phyloP scores from a whole-genome alignment of 208 protist species.

The Trypanosoma melophagium region DNA sequence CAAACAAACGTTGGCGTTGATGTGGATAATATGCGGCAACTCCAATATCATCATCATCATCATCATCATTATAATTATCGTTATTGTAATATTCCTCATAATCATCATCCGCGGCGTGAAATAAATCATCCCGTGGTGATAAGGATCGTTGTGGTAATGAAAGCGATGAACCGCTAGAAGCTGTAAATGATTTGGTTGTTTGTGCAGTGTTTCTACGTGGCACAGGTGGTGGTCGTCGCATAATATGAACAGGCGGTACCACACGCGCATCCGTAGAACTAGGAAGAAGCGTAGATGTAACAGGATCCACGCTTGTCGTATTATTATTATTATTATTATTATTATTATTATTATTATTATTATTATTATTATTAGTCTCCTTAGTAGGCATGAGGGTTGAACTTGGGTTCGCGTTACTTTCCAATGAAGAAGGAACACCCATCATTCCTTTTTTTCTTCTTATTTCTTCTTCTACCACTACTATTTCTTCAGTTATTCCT shows the following conservation, averaged over 20 bases:
- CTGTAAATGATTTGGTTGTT: too few relatives aligned
- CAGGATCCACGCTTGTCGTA: too few relatives aligned
- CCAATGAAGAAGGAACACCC: neutral
- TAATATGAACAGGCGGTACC: slow-evolving; percentile 21
- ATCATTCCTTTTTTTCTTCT: neutral
- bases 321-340: too few relatives aligned
- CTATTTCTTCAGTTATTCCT: neutral
- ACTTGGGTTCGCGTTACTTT: too few relatives aligned
- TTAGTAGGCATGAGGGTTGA: too few relatives aligned
- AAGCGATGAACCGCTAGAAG: neutral
- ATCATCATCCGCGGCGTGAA: slow-evolving; percentile 2
- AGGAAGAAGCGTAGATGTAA: too few relatives aligned
- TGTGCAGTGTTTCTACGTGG: slow-evolving; percentile 2
- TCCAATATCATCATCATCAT: neutral
- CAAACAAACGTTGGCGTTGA: slow-evolving; percentile 24
- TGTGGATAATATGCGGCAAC: neutral
- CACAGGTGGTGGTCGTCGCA: slow-evolving; percentile 25
- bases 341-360: too few relatives aligned
- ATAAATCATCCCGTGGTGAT: neutral
- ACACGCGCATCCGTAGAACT: neutral
- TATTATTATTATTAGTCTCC: too few relatives aligned
- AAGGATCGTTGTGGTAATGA: too few relatives aligned
- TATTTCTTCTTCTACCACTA: neutral
- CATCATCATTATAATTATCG: neutral
- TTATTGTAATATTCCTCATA: neutral